Base-by-base conservation (phyloP, 1,284 basidiomycete species). In the Leccinum subrobustum region DNA sequence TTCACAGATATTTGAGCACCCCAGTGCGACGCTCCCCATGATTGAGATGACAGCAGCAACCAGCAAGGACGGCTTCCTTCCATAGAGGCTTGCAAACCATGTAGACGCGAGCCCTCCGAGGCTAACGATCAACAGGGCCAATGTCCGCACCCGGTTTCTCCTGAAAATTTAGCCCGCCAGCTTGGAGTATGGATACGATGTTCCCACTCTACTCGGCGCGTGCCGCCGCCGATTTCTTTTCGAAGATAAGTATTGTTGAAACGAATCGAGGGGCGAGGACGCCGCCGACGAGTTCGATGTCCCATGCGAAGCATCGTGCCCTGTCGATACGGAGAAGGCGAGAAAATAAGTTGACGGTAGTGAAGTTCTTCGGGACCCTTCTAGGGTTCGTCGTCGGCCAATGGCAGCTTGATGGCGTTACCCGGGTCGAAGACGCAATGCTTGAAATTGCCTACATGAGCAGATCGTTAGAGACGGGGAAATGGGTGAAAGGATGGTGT, bases 111-210 rank as follows among this genome's bases (percentile, higher is more conserved):
- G 66, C 2, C 81, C 80, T 23, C 82, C 82, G 50, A 83, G 78
- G 3, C 3, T 23, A n/a, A 39, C 8, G 16, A 39, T 39, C 37
- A 42, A n/a, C 4, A n/a, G n/a, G 31, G 31, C 31, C 8, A 42
- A 39, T n/a, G 37, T 39, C 37, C 7, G 1, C 16, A 39, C 37
- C 31, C 11, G 31, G 31, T 33, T 33, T 33, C 4, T 39, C 2
- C 27, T 3, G 11, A 11, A 16, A 23, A 48, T 61, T 77, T n/a
- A n/a, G n/a, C n/a, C n/a, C 81, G 3, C 83, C 83, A 12, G 76
- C 84, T 62, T 86, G 83, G 12, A 86, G 70, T 29, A 86, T 77
- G 6, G 83, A 78, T 16, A 87, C 85, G 55, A 87, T 81, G 68
- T 87, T 85, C 2, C 82, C 82, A 47, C 69, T 79, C 44, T 83